These are phyloP conservation scores for Ballota nigra DNA, from an alignment of 257 asterid genomes.

Conservation along the genomic window DNA sequence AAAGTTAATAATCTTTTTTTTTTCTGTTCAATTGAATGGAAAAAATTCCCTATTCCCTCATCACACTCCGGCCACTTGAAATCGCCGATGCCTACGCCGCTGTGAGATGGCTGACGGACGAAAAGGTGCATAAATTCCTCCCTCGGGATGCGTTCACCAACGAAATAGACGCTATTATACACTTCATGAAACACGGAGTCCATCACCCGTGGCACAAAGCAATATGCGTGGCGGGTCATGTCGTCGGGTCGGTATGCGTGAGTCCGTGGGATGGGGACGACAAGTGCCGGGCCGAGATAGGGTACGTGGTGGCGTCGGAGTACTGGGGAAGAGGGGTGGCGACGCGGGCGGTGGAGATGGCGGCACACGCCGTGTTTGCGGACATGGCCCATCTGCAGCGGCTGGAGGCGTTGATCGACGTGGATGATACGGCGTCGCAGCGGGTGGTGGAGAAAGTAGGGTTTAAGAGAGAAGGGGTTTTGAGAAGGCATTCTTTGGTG, in stretches of 20 bases:
- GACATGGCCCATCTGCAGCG: conserved; percentile 76
- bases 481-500: conserved; percentile 59
- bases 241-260: conserved; percentile 54
- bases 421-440: conserved; percentile 64
- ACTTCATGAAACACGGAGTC: no score
- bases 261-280: conserved; percentile 36
- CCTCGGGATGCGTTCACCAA: conserved; percentile 55
- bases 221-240: conserved; percentile 51
- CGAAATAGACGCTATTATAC: conserved; percentile 39
- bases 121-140: conserved; percentile 59
- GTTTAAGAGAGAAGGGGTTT: conserved; percentile 59
- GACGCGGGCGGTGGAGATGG: conserved; percentile 66
- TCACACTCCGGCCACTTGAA: conserved; percentile 49
- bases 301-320: conserved; percentile 58
- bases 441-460: conserved; percentile 79
- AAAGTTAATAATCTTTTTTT: no score
- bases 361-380: conserved; percentile 46
- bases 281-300: conserved; percentile 64
- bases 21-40: no score
- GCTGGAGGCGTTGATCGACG: conserved; percentile 71
- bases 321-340: conserved; percentile 82
- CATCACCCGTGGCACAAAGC: conserved; percentile 66
- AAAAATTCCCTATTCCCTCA: no score
- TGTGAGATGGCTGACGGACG: conserved; percentile 60
- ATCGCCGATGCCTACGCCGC: conserved; percentile 57